A percentile compares a stretch with the other conserved stretches of the same genome.
These are phyloP conservation scores for Voacanga thouarsii DNA, from an alignment of 257 asterid species.

Conservation along the genomic window DNA sequence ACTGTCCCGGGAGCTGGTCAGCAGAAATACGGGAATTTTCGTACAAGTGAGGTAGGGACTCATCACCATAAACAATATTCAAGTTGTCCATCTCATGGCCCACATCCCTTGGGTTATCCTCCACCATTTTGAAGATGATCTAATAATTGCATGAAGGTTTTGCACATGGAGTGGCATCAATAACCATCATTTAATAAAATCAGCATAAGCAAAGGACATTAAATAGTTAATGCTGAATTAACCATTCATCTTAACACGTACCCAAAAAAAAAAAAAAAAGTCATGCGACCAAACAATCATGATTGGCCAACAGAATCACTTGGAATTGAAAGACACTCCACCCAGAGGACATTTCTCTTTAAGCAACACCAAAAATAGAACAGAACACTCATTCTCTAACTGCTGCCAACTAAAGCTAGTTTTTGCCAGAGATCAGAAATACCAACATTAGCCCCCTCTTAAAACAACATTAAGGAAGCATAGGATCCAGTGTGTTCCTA, in stretches of 20 bases:
- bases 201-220: not conserved
- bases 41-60: constrained; percentile 89
- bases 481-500: not conserved
- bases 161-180: not conserved
- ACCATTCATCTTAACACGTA: not conserved
- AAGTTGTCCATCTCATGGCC: constrained; percentile 94
- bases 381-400: not conserved
- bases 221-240: not conserved
- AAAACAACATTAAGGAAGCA: not conserved
- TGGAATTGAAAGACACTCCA: not conserved
- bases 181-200: not conserved
- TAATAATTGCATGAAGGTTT: constrained; percentile 23
- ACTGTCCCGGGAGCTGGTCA: constrained; percentile 95
- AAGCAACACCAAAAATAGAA: not conserved
- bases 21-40: constrained; percentile 87
- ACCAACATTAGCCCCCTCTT: not conserved
- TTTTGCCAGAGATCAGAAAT: not conserved
- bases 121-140: constrained; percentile 98
- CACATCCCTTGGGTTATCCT: constrained; percentile 97
- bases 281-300: no score
- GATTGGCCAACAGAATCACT: not conserved
- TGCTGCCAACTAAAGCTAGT: not conserved
- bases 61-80: constrained; percentile 89
- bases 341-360: not conserved
- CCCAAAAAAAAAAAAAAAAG: no score